phyloP scores from a whole-genome alignment of 306 rosid genomes.

The Herpetospermum pedunculosum region DNA sequence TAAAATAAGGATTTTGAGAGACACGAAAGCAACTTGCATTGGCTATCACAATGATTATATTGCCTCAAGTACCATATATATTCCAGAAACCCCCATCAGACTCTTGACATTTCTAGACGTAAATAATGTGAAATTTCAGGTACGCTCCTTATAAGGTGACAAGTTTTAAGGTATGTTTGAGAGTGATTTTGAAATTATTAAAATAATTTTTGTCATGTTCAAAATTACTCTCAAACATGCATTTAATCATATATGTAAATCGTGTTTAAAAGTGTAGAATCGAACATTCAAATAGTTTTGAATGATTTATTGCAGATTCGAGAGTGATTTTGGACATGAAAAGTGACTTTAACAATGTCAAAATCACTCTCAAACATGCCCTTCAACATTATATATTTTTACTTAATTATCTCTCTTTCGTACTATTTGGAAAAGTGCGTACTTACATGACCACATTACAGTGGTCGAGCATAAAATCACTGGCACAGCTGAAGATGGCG shows the following conservation, averaged over 20 bases:
- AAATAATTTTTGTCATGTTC: too few relatives aligned
- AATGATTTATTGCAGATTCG: too few relatives aligned
- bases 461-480: conserved; percentile 11
- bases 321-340: too few relatives aligned
- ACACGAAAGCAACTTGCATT: neutral
- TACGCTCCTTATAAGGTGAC: neutral
- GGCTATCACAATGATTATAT: conserved; percentile 2
- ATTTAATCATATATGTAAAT: too few relatives aligned
- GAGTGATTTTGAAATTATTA: too few relatives aligned
- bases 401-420: neutral
- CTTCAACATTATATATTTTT: too few relatives aligned
- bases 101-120: neutral
- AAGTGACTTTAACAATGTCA: too few relatives aligned
- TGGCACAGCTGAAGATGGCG: neutral
- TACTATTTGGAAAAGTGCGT: neutral
- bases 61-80: conserved; percentile 7
- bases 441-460: neutral
- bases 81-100: conserved; percentile 4
- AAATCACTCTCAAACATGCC: too few relatives aligned
- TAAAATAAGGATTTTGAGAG: conserved; percentile 13
- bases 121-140: conserved; percentile 7
- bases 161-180: too few relatives aligned
- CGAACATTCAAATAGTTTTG: too few relatives aligned
- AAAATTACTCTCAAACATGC: too few relatives aligned
- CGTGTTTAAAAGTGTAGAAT: too few relatives aligned